Evolutionary conservation across 2,329 filamentous ascomycete species (phyloP).

Genomic region (Scleromitrula shiraiana): DNA sequence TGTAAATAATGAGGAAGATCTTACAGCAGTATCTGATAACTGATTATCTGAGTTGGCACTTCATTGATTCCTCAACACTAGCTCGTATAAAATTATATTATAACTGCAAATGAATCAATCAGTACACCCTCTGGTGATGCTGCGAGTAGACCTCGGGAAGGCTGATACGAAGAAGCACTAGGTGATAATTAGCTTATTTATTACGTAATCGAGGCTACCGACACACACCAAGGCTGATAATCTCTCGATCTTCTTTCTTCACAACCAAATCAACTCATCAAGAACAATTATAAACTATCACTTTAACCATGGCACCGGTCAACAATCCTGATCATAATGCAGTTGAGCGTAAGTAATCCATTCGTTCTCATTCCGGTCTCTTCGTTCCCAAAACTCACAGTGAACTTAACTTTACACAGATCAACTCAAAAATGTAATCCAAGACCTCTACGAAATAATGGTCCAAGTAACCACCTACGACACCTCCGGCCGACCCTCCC

Average conservation of each 20-base stretch:
- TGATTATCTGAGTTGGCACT: too few relatives aligned
- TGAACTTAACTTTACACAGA: neutral
- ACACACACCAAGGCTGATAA: neutral
- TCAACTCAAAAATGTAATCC: slow-evolving; percentile 52
- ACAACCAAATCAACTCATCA: too few relatives aligned
- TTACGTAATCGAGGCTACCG: neutral
- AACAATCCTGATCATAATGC: slow-evolving; percentile 4
- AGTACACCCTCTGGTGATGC: too few relatives aligned
- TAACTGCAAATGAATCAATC: too few relatives aligned
- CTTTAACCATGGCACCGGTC: slow-evolving; percentile 5
- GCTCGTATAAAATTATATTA: too few relatives aligned
- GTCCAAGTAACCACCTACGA: slow-evolving; percentile 57
- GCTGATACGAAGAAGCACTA: neutral
- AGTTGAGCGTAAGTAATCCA: neutral
- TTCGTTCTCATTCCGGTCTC: neutral
- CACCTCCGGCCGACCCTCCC: slow-evolving; percentile 38
- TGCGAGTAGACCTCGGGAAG: neutral
- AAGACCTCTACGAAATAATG: slow-evolving; percentile 56
- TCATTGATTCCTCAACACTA: too few relatives aligned
- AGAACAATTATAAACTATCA: neutral
- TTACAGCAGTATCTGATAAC: too few relatives aligned
- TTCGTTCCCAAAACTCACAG: neutral
- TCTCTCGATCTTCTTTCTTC: neutral
- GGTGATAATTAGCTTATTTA: neutral
- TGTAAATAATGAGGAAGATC: too few relatives aligned